Evolutionary conservation across 768 basidiomycete species (phyloP).

Genomic region (Lactarius tabidus): DNA sequence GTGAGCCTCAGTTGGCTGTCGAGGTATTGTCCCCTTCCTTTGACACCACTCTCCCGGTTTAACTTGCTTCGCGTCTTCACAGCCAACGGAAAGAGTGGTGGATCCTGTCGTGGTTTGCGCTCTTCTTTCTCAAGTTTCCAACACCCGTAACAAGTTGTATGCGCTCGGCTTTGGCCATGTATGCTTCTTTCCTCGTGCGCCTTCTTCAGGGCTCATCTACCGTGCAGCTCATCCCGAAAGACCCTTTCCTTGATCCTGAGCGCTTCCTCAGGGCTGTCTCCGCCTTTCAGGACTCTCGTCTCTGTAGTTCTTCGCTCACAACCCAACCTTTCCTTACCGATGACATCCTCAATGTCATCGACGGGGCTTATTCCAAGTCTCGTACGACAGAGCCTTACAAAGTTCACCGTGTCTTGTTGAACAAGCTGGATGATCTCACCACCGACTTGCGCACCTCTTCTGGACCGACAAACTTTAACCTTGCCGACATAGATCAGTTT

Average conservation of each 20-base stretch:
- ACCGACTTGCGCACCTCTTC: slow-evolving; percentile 35
- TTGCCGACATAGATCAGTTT: slow-evolving; percentile 50
- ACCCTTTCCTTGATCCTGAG: slow-evolving; percentile 72
- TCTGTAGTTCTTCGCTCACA: slow-evolving; percentile 7
- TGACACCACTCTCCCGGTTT: not conserved
- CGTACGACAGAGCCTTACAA: slow-evolving; percentile 51
- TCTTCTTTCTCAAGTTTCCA: slow-evolving; percentile 64
- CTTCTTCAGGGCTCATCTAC: not conserved
- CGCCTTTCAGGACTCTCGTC: slow-evolving; percentile 29
- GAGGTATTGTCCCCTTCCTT: slow-evolving; percentile 43
- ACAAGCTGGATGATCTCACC: slow-evolving; percentile 53
- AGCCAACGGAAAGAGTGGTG: slow-evolving; percentile 69
- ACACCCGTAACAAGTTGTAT: slow-evolving; percentile 65
- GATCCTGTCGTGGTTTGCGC: slow-evolving; percentile 71
- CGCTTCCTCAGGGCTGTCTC: slow-evolving; percentile 50
- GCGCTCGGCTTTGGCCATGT: slow-evolving; percentile 47
- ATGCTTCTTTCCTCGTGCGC: slow-evolving; percentile 19
- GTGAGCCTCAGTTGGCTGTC: slow-evolving; percentile 53
- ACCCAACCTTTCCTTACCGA: slow-evolving; percentile 37
- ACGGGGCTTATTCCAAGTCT: slow-evolving; percentile 44
- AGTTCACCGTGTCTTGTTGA: slow-evolving; percentile 58
- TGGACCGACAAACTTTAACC: slow-evolving; percentile 21
- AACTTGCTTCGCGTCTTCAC: not conserved
- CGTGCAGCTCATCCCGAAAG: slow-evolving; percentile 51
- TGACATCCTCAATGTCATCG: slow-evolving; percentile 46